Base-by-base conservation (phyloP, 2,329 filamentous ascomycete genomes). In the Apiospora arundinis region DNA sequence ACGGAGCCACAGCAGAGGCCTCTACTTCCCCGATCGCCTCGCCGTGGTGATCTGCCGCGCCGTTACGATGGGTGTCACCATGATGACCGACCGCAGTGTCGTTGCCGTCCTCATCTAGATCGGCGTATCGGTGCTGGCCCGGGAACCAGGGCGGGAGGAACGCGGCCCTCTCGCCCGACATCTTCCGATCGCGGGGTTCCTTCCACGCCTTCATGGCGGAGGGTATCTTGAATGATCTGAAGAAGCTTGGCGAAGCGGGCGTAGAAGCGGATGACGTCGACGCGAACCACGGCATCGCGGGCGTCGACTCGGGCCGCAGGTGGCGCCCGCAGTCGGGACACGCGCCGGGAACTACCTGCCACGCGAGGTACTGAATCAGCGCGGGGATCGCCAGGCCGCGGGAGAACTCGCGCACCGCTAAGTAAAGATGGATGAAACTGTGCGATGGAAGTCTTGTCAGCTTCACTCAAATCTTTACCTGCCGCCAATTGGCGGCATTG, bases 301-400 rank as follows among this genome's bases (percentile, higher is more conserved):
- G 76, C 14, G 73, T 67, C 32, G 74, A 70, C 14, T 77, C 73
- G 5, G 82, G 82, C 8, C 82, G 81, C 18, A 85, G 77, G 7
- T 78, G 77, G 70, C 76, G 77, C 68, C 79, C 79, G 76, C 83
- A 85, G 73, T 83, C 79, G 4, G 83, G 83, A 71, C 83, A 85
- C 70, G 84, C 78, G 42, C 80, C 75, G 4, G 81, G 81, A 2
- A 84, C 78, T 46, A 77, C 76, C 68, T 80, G 81, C 81, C 81
- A 83, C 42, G 82, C 82, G 32, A 81, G 74, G 75, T 79, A 83
- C 73, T 83, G 82, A 68, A 81, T 77, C 69, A 83, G 76, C 69
- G 77, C 77, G 71, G 80, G 79, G 67, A 85, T 75, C 48, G 83
- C 83, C 68, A 84, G 78, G 23, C 83, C 83, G 63, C 85, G 76